These are phyloP conservation scores for Acephala macrosclerotiorum DNA, from an alignment of 2,329 filamentous ascomycete species.

Conservation along the genomic window DNA sequence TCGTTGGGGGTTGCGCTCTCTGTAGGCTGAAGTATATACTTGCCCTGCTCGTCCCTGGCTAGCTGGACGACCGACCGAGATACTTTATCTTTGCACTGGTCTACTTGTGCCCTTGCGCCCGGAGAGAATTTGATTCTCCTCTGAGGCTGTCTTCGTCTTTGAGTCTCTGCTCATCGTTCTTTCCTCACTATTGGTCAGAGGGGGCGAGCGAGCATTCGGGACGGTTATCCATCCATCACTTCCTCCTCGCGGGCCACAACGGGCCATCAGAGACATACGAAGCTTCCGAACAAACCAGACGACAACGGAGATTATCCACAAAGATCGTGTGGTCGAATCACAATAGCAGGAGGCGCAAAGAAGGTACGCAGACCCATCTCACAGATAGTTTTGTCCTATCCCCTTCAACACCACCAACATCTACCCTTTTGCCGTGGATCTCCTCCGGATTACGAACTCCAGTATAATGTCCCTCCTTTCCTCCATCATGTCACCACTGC, in stretches of 20 bases:
- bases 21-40: not conserved
- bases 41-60: conserved; percentile 1
- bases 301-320: conserved; percentile 5
- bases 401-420: not conserved
- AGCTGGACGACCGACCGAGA: not conserved
- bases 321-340: not conserved
- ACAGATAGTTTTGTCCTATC: not conserved
- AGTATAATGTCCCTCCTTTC: not conserved
- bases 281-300: not conserved
- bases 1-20: not conserved
- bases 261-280: conserved; percentile 2
- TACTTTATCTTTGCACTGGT: conserved; percentile 6
- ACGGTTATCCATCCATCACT: conserved; percentile 3
- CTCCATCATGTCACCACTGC: not conserved
- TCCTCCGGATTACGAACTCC: not conserved
- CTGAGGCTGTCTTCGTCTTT: not conserved
- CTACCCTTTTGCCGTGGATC: not conserved
- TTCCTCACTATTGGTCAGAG: not conserved
- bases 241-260: not conserved
- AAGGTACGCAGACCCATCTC: conserved; percentile 13
- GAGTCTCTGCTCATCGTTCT: too few relatives aligned
- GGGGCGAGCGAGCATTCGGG: not conserved
- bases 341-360: not conserved
- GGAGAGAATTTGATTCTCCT: not conserved
- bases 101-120: not conserved